These are phyloP conservation scores for Marchantia polymorpha DNA, from an alignment of 225 moss, liverwort and hornwort genomes.

Conservation along the genomic window DNA sequence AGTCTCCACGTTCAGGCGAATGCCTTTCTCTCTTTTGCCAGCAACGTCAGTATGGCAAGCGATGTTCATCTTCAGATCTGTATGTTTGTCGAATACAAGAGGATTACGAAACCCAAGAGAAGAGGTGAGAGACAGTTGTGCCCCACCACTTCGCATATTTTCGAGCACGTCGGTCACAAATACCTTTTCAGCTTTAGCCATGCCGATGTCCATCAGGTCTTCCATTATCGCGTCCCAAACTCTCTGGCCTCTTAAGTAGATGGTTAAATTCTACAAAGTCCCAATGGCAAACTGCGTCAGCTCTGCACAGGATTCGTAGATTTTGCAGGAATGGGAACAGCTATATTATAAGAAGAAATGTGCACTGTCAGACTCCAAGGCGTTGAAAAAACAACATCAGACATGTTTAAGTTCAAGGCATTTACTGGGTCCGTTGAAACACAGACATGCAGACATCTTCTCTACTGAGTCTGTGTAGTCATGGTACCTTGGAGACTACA, in stretches of 20 bases:
- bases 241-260: conserved; percentile 70
- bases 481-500: conserved; percentile 12
- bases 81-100: not conserved
- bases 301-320: no score
- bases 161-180: no score
- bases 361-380: no score
- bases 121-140: not conserved
- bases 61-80: no score
- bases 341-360: not conserved
- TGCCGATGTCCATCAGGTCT: conserved; percentile 57
- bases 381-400: no score
- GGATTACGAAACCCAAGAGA: not conserved
- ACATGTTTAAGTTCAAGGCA: no score
- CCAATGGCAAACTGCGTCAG: not conserved
- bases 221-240: conserved; percentile 63
- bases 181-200: conserved; percentile 64
- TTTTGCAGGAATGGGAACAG: not conserved
- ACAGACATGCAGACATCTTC: no score
- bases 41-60: no score
- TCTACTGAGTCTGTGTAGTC: no score
- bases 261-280: conserved; percentile 39
- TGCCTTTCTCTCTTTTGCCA: no score
- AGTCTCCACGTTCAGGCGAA: no score
- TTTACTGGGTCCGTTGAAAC: no score
- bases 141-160: not conserved